phyloP scores from a whole-genome alignment of 2,329 filamentous ascomycete genomes.

The Penicillium sclerotiorum region DNA sequence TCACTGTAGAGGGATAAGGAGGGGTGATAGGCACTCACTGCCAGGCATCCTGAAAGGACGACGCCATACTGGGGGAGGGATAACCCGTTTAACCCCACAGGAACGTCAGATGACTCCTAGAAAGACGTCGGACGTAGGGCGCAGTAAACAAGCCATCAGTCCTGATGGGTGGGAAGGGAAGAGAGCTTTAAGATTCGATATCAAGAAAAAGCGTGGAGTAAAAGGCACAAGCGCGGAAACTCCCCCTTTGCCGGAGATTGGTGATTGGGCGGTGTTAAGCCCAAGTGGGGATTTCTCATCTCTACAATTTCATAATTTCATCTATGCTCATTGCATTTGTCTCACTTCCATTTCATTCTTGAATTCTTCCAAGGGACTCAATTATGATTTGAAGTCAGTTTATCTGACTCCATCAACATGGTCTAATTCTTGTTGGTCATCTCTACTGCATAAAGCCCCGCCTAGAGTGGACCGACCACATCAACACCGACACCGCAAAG shows the following conservation, averaged over 20 bases:
- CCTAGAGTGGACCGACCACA: slow-evolving; percentile 27
- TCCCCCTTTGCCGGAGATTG: slow-evolving; percentile 1
- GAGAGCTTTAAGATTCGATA: slow-evolving; percentile 5
- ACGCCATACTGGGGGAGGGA: slow-evolving; percentile 46
- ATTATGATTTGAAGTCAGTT: not conserved
- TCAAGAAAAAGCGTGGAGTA: slow-evolving; percentile 21
- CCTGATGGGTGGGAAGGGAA: slow-evolving; percentile 18
- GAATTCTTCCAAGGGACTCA: not conserved
- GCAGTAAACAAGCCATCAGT: slow-evolving; percentile 59
- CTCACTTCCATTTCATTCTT: not conserved
- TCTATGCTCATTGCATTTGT: not conserved
- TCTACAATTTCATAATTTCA: too few relatives aligned
- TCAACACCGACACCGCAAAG: slow-evolving; percentile 15
- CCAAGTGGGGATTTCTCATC: not conserved
- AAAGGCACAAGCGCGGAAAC: slow-evolving; percentile 11
- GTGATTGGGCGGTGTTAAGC: not conserved
- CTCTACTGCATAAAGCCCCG: slow-evolving; percentile 17
- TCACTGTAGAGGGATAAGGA: not conserved
- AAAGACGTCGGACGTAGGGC: slow-evolving; percentile 51
- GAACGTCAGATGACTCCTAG: slow-evolving; percentile 62
- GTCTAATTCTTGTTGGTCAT: not conserved
- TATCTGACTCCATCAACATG: not conserved
- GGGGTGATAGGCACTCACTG: slow-evolving; percentile 46
- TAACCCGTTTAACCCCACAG: slow-evolving; percentile 57
- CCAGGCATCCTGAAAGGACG: slow-evolving; percentile 54